Base-by-base conservation (phyloP, 2,329 filamentous ascomycete genomes). In the Calonectria leucothoes region DNA sequence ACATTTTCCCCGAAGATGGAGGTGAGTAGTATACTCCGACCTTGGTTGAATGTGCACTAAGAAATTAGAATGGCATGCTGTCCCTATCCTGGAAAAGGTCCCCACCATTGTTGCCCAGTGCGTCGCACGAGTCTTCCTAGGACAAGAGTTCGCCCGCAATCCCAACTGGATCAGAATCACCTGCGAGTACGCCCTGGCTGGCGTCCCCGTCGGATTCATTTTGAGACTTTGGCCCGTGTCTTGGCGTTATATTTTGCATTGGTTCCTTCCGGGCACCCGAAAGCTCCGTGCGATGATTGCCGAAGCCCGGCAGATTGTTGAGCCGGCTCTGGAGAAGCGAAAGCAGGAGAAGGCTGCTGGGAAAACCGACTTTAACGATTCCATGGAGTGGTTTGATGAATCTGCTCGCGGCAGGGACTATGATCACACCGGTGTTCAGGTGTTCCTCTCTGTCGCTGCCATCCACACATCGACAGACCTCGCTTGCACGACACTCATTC, bases 311-410 rank as follows among this genome's bases (percentile, higher is more conserved):
- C 23, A 61, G 17, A 61, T 61, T 39, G 55, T 61, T 15, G 55
- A 61, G 23, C 55, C 55, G 15, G 55, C 55, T 14, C 33, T 61
- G 23, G 55, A 39, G n/a, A 61, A 61, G 55, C 55, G 55, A 25
- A 61, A 39, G 14, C n/a, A 39, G 55, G 33, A 61, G 6, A 61
- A 61, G 55, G 55, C 55, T 4, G 55, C 33, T 6, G 55, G 55
- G 11, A 39, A 61, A 8, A 39, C 33, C 3, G 33, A 39, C 8
- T 61, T 61, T 23, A 61, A 61, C 14, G 55, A 61, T 29, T 61
- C 55, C 23, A 61, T 61, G 55, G 55, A 61, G 55, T 61, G 55
- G 55, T 61, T 61, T 25, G 33, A 61, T 17, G 55, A 61, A 14
- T 61, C 55, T 20, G 55, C 55, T 8, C 55, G 55, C 7, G 55